phyloP scores from a whole-genome alignment of 179 eudicot species.

The Silene vulgaris region DNA sequence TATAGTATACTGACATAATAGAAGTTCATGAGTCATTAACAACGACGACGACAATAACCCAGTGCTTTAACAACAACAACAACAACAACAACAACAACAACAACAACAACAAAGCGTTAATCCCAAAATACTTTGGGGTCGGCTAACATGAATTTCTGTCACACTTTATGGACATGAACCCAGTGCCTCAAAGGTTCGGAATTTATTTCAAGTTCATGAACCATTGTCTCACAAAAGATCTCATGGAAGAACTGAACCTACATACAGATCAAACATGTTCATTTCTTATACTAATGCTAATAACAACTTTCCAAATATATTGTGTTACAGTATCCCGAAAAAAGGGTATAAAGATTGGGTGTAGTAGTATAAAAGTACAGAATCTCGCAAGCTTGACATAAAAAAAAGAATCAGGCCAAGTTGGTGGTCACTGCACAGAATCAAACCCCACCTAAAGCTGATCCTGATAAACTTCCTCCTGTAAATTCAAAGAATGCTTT shows the following conservation, averaged over 20 bases:
- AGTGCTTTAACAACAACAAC: too few species aligned
- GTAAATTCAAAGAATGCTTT: conserved; percentile 24
- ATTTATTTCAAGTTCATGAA: not conserved
- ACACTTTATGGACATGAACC: not conserved
- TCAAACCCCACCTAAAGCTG: conserved; percentile 45
- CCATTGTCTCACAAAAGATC: not conserved
- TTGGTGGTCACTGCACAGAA: conserved; percentile 44
- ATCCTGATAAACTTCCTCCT: conserved; percentile 34
- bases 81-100: too few species aligned
- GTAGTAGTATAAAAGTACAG: conserved; percentile 23
- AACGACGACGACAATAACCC: too few species aligned
- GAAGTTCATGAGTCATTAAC: not conserved
- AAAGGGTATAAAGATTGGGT: conserved; percentile 22
- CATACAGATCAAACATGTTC: not conserved
- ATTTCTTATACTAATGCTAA: not conserved
- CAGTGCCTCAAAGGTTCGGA: not conserved
- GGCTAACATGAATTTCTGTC: too few species aligned
- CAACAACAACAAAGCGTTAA: too few species aligned
- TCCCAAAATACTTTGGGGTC: too few species aligned
- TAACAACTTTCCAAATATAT: not conserved
- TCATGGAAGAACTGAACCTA: not conserved
- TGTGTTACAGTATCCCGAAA: not conserved
- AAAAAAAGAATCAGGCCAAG: conserved; percentile 40
- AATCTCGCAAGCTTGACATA: conserved; percentile 26
- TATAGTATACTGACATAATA: not conserved